Evolutionary conservation across 805 yeast species (phyloP).

Genomic region (Candida nemodendra): DNA sequence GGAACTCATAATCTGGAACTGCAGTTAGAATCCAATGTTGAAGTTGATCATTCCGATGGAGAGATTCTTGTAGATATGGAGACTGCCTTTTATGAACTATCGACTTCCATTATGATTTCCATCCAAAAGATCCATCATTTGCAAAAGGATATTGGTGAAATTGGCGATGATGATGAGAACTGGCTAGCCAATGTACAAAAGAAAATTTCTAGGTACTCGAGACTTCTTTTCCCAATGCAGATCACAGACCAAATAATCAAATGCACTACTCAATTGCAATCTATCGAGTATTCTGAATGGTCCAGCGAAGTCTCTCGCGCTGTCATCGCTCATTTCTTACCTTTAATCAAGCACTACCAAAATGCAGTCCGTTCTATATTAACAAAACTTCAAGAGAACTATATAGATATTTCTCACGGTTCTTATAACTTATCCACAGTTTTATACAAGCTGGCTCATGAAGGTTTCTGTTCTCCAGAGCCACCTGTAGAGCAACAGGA

Average conservation of each 20-base stretch:
- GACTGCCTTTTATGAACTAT: slow-evolving; percentile 44
- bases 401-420: slow-evolving; percentile 56
- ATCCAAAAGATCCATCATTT: slow-evolving; percentile 57
- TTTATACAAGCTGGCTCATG: slow-evolving; percentile 60
- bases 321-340: slow-evolving; percentile 54
- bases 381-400: slow-evolving; percentile 45
- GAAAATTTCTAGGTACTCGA: slow-evolving; percentile 40
- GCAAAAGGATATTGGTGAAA: slow-evolving; percentile 27
- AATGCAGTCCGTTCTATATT: slow-evolving; percentile 46
- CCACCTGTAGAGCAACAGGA: slow-evolving; percentile 65
- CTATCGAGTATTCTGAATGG: slow-evolving; percentile 36
- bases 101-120: slow-evolving; percentile 60
- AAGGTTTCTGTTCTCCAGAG: slow-evolving; percentile 93
- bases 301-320: slow-evolving; percentile 45
- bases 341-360: slow-evolving; percentile 61
- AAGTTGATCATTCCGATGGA: neutral
- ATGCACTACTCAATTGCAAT: slow-evolving; percentile 36
- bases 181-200: slow-evolving; percentile 62
- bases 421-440: slow-evolving; percentile 56
- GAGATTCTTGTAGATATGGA: slow-evolving; percentile 41
- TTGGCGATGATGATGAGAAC: slow-evolving; percentile 54
- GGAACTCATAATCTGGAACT: slow-evolving; percentile 17
- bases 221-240: slow-evolving; percentile 30
- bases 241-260: slow-evolving; percentile 13
- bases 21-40: slow-evolving; percentile 20